Evolutionary conservation across 106 monocot genomes (phyloP), one percentile per base, ranked within the genome.

Genomic region (Triglochin maritima): DNA sequence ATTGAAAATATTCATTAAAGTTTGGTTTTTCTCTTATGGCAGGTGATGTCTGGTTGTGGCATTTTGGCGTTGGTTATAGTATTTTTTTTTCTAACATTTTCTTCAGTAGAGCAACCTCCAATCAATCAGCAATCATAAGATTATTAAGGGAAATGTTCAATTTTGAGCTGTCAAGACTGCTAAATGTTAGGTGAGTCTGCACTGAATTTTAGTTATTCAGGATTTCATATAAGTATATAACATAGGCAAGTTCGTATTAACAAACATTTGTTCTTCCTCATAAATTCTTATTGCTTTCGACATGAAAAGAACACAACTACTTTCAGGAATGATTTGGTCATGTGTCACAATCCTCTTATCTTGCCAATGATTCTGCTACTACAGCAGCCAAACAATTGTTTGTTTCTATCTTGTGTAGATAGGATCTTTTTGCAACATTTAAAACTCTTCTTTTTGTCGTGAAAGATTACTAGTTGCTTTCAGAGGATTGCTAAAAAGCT

Each of bases 41-140:
- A 81, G 85, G 69, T 49, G 56, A 59, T 69, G 13, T 48, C 57
- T 71, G 46, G 62, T 45, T 5, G 11, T 9, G 46, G 62, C 7
- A 13, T 62, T 14, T 62, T 13, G 2, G n/a, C n/a, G 3, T 43
- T 44, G 45, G 5, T 62, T 11, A 62, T 62, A 45, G 5, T 62
- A 45, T 17, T 44, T 44, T 50, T 62, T 10, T 17, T 8, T 62
- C 4, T 62, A 5, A 12, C n/a, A 9, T 7, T 6, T 5, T 11
- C 62, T 44, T 62, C 43, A 45, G 12, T 13, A 4, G 9, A 62
- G 9, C 12, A 5, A 45, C 10, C 55, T n/a, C 14, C 14, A n/a
- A 55, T 55, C 13, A 55, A 55, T 55, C 55, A 29, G 1, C 29
- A 29, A 29, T 29, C 55, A 12, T 55, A 2, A 12, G 55, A 55